Percentiles rank a stretch among this genome's conserved stretches.
phyloP scores from a whole-genome alignment of 345 rosid species.

The Kernera saxatilis region DNA sequence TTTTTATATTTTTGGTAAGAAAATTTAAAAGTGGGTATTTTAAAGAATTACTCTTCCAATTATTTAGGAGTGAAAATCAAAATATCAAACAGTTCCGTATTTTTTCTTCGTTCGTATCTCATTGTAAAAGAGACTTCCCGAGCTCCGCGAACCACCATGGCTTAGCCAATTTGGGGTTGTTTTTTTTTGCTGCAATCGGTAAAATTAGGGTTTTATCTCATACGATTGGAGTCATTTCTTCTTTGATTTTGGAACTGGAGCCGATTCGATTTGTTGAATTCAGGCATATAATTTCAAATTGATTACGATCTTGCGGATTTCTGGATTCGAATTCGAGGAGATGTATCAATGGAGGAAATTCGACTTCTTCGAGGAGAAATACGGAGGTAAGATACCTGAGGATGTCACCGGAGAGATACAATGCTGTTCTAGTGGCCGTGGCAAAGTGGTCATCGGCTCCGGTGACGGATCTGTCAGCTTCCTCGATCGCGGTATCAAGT shows the following conservation, averaged over 20 bases:
- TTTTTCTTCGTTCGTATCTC: background rate
- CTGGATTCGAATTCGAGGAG: background rate
- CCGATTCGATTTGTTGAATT: background rate
- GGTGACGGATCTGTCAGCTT: constrained; percentile 75
- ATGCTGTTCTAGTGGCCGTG: constrained; percentile 96
- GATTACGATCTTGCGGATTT: background rate
- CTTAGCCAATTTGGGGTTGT: background rate
- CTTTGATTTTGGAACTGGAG: background rate
- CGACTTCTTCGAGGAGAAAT: constrained; percentile 98
- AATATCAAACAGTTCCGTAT: background rate
- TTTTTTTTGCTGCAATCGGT: constrained; percentile 1
- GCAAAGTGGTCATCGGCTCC: constrained; percentile 87
- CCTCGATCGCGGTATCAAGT: constrained; percentile 93
- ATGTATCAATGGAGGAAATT: constrained; percentile 99
- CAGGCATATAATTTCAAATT: background rate
- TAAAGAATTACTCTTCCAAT: too few species aligned
- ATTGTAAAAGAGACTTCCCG: constrained; percentile 4
- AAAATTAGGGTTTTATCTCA: constrained; percentile 2
- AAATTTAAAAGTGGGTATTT: too few species aligned
- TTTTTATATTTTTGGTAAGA: too few species aligned
- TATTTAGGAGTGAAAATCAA: background rate
- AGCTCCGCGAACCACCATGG: constrained; percentile 11
- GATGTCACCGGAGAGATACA: constrained; percentile 62
- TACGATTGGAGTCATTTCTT: constrained; percentile 10
- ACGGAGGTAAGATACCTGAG: constrained; percentile 86